Base-by-base conservation (phyloP, 352 stramenopile genomes). In the Phytophthora cajani region DNA sequence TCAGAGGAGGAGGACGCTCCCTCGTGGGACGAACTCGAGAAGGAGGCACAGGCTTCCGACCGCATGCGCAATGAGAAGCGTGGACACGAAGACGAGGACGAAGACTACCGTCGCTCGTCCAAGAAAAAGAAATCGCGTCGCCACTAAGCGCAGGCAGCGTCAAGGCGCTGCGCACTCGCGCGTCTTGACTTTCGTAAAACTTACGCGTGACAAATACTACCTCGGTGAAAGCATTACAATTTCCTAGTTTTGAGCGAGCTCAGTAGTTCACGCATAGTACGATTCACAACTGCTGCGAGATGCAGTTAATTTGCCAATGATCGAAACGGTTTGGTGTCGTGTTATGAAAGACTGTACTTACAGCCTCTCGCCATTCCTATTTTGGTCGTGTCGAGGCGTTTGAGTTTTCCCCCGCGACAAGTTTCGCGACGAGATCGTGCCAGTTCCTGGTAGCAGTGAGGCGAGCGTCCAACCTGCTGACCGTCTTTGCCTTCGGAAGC, bases 1-100 rank as follows among this genome's bases (percentile, higher is more conserved):
- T 89, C 79, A 8, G 89, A 94, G 19, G 82, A 88, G 5, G 81
- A 89, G 0, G 86, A 93, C 50, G 87, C 80, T 7, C 85, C 85
- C 49, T 87, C 82, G 23, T 95, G 88, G 88, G 88, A 95, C 36
- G 88, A 94, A 33, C 71, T 95, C 5, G 88, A 94, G 62, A 93
- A 91, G 50, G 87, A 94, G 57, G 87, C 87, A 11, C 81, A 89
- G 61, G 86, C 82, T 5, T 86, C 84, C 9, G 85, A 93, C 64
- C 80, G 84, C 12, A 70, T 93, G 68, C 80, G 81, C 47, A 75
- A 75, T 11, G 79, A 82, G 27, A 84, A 78, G 33, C 81, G 81
- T 23, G 79, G 78, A 19, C 75, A 86, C 52, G 81, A 88, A 7
- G 81, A 89, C 3, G 84, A 89, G 0, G 84, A 88, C 38, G 74